Percentiles rank a stretch among this genome's conserved stretches.
These are phyloP conservation scores for Cryptosporidium sp. DNA, from an alignment of 169 alveolate species.

Conservation along the genomic window DNA sequence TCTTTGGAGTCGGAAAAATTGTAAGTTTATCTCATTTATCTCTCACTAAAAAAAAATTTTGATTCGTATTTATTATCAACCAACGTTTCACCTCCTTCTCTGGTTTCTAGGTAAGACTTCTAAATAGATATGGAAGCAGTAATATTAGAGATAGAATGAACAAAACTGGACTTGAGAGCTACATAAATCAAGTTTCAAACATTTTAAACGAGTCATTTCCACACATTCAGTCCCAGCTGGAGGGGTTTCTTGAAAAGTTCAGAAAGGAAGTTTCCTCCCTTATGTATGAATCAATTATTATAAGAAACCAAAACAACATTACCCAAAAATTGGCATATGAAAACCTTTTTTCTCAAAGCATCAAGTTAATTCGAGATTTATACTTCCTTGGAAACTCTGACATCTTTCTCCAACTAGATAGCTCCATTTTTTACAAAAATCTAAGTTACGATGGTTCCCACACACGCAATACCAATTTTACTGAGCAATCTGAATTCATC, in stretches of 20 bases:
- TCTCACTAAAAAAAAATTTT: not conserved
- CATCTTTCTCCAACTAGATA: slow-evolving; percentile 6
- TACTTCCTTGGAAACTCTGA: slow-evolving; percentile 36
- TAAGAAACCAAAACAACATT: not conserved
- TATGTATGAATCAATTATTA: slow-evolving; percentile 7
- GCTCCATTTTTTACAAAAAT: slow-evolving; percentile 5
- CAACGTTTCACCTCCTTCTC: not conserved
- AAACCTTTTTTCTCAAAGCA: not conserved
- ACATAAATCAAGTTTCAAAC: not conserved
- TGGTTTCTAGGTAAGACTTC: not conserved
- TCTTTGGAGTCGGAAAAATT: slow-evolving; percentile 40
- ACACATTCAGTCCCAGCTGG: slow-evolving; percentile 29
- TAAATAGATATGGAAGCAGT: not conserved
- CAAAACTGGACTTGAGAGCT: not conserved
- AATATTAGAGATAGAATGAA: not conserved
- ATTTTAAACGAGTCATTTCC: slow-evolving; percentile 29
- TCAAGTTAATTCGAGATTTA: slow-evolving; percentile 8
- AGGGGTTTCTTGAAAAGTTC: slow-evolving; percentile 17
- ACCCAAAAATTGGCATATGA: not conserved
- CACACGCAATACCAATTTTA: not conserved
- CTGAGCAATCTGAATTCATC: slow-evolving; percentile 35
- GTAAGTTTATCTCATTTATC: not conserved
- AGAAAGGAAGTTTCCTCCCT: slow-evolving; percentile 7
- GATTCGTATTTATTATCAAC: too few species aligned
- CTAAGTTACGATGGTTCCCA: not conserved